Conservation (phyloP, 805 yeast species). For the Myxozyma kluyveri region DNA sequence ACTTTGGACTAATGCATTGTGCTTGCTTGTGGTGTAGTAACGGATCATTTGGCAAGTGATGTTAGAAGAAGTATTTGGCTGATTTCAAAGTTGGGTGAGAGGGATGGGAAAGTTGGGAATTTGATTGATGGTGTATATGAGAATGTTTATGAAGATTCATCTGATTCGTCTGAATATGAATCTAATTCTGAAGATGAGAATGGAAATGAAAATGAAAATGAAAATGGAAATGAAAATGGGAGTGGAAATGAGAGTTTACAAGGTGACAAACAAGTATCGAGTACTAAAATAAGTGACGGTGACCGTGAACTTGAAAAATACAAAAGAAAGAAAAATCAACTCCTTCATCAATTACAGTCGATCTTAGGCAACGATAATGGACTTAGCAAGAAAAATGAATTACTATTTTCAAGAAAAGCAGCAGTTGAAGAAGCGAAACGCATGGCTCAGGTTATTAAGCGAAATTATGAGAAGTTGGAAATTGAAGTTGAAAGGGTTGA, state of each 20-base stretch:
- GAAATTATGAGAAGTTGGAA: conserved; percentile 6
- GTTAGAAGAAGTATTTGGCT: conserved; percentile 17
- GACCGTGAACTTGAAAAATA: too few species aligned
- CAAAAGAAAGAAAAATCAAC: too few species aligned
- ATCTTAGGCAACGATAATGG: too few species aligned
- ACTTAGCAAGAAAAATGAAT: too few species aligned
- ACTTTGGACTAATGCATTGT: neutral
- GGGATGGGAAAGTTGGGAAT: conserved; percentile 4
- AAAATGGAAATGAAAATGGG: neutral
- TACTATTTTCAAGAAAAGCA: conserved; percentile 1
- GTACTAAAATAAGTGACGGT: too few species aligned
- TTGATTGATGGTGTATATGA: conserved; percentile 8
- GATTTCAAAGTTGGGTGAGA: conserved; percentile 5
- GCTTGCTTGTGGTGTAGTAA: conserved; percentile 10
- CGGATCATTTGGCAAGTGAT: conserved; percentile 26
- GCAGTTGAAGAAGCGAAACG: conserved; percentile 11
- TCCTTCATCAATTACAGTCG: too few species aligned
- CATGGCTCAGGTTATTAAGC: conserved; percentile 6
- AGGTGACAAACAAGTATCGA: too few species aligned
- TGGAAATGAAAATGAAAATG: neutral
- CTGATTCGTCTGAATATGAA: neutral
- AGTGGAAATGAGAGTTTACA: neutral
- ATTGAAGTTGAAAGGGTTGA: conserved; percentile 12
- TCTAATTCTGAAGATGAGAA: too few species aligned
- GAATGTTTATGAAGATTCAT: neutral